A percentile compares a stretch with the other conserved stretches of the same genome.
Conservation (phyloP, 129 eudicot species). For the Artemisia argyi region DNA sequence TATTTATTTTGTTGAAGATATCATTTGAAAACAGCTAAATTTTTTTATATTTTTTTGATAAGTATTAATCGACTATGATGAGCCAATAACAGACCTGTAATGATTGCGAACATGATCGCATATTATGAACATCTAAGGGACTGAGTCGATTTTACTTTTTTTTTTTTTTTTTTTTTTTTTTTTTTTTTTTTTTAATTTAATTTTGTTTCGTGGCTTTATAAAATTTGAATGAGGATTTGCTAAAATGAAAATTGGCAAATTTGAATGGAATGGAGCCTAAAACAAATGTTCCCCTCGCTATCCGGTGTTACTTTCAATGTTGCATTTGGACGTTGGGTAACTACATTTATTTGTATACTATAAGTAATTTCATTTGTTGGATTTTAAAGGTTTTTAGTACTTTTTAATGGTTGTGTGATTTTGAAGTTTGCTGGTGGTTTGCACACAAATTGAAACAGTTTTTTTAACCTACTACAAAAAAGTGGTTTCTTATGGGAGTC, state of each 20-base stretch:
- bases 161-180: neutral
- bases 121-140: conserved; percentile 93
- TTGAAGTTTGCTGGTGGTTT: too few relatives aligned
- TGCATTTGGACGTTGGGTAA: conserved; percentile 69
- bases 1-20: conserved; percentile 16
- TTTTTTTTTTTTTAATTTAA: neutral
- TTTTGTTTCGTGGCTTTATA: conserved; percentile 14
- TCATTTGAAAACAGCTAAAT: neutral
- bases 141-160: conserved; percentile 40
- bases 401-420: too few relatives aligned
- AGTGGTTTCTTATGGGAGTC: too few relatives aligned
- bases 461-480: too few relatives aligned
- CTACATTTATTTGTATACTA: conserved; percentile 18
- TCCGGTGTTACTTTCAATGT: conserved; percentile 37
- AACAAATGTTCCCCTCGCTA: conserved; percentile 63
- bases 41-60: neutral
- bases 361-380: too few relatives aligned
- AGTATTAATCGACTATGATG: conserved; percentile 40
- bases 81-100: conserved; percentile 76
- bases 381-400: too few relatives aligned
- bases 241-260: conserved; percentile 9
- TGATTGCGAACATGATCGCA: conserved; percentile 95
- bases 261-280: conserved; percentile 33
- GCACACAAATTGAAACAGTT: too few relatives aligned
- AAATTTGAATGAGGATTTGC: conserved; percentile 25